Conservation (phyloP, 2,329 filamentous ascomycete genomes). For the Monilinia fructicola region DNA sequence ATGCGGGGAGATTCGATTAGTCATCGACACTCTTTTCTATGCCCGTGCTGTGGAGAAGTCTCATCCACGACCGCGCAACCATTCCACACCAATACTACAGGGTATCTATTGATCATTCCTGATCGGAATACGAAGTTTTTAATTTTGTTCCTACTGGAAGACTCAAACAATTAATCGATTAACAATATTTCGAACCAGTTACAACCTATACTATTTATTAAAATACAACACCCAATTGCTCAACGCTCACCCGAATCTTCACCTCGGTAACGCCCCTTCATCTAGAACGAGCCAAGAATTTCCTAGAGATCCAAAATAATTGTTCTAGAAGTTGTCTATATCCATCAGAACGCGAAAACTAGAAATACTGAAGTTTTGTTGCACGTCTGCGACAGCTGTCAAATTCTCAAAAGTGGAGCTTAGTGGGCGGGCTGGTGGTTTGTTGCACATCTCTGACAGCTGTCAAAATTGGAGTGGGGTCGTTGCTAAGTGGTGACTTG, state of each 20-base stretch:
- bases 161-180: no score
- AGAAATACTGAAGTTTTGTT: slow-evolving; percentile 1
- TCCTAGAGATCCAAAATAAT: background rate
- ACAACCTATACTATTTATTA: background rate
- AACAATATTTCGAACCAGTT: background rate
- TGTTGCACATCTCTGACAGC: slow-evolving; percentile 15
- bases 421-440: background rate
- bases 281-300: background rate
- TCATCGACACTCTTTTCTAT: background rate
- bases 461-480: slow-evolving; percentile 10
- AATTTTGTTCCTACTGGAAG: no score
- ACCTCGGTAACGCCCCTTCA: slow-evolving; percentile 8
- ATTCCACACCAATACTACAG: no score
- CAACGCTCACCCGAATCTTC: background rate
- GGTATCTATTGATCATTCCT: no score
- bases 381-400: slow-evolving; percentile 17
- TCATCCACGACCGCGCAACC: no score
- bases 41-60: no score
- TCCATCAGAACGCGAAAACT: background rate
- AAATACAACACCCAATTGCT: background rate
- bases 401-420: background rate
- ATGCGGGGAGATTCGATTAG: background rate
- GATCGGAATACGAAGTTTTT: no score
- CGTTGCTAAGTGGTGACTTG: background rate
- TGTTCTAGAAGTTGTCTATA: background rate